Conservation (phyloP, 306 rosid genomes). For the Medicago lupulina region DNA sequence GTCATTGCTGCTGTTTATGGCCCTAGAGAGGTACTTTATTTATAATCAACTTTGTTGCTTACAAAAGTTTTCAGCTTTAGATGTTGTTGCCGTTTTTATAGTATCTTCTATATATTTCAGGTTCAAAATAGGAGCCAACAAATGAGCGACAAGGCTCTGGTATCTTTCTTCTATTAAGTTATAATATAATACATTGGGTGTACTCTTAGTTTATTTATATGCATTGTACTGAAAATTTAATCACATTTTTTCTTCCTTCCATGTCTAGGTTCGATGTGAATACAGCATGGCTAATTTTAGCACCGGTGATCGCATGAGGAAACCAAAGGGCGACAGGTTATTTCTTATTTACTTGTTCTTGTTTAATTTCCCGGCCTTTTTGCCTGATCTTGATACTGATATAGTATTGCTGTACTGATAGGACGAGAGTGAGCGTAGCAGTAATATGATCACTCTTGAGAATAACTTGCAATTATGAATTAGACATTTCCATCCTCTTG, state of each 20-base stretch:
- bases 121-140: slow-evolving; percentile 85
- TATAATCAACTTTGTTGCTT: neutral
- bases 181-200: neutral
- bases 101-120: slow-evolving; percentile 49
- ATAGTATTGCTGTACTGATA: neutral
- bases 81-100: neutral
- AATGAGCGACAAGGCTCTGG: slow-evolving; percentile 74
- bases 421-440: slow-evolving; percentile 14
- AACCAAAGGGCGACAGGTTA: slow-evolving; percentile 91
- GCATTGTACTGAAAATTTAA: slow-evolving; percentile 10
- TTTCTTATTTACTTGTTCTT: slow-evolving; percentile 33
- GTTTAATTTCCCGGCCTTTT: neutral
- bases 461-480: neutral
- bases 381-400: slow-evolving; percentile 16
- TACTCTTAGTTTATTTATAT: neutral
- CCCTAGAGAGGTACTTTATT: slow-evolving; percentile 76
- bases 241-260: slow-evolving; percentile 5
- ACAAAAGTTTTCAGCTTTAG: slow-evolving; percentile 18
- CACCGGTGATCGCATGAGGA: slow-evolving; percentile 91
- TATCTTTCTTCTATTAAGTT: slow-evolving; percentile 24
- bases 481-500: neutral
- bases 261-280: slow-evolving; percentile 78
- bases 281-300: slow-evolving; percentile 95
- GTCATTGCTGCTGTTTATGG: slow-evolving; percentile 94
- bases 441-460: neutral